Evolutionary conservation across 139 green algal genomes (phyloP), one percentile per base, ranked within the genome.

Genomic region (Asterochloris sp.): DNA sequence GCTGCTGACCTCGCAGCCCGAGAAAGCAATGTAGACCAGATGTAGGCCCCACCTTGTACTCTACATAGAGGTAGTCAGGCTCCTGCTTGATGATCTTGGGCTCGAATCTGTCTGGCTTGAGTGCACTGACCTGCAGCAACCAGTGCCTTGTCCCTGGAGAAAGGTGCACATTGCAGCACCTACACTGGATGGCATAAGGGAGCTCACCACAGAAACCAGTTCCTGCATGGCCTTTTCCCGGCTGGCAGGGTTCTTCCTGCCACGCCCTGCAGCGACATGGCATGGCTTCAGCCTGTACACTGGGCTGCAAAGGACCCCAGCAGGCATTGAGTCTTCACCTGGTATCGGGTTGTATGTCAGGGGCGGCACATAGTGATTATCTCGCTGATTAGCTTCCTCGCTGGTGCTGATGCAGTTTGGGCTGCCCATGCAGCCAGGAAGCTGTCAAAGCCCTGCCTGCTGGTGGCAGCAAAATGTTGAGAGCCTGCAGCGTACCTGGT

Each of bases 381-480:
- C 78, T 10, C 82, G 83, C 83, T 98, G 94, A 84, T 98, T 98
- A 27, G 84, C 84, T 84, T 96, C 94, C 86, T 97, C 96, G 4
- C 90, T 89, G 6, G 96, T 99, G 60, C 88, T 91, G 26, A 99
- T 94, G 91, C 96, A 99, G 90, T 98, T 98, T 28, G 93, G 93
- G 19, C 90, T 93, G 54, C 87, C 68, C 11, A 96, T 95, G 89
- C 96, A 99, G 75, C 86, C 86, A 60, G 92, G 91, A 62, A 97
- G 96, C 60, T 95, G 89, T 69, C 89, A 78, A 19, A 92, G 6
- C 12, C 83, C 81, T 28, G 73, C 24, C 62, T 13, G 29, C 38
- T 78, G 16, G 12, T 19, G 15, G 13, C 16, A 9, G 62, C 47
- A 54, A 16, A 13, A 26, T 23, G 16, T 26, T 24, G 26, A 62